These are phyloP conservation scores for Phytophthora citrophthora DNA, from an alignment of 352 stramenopile species.

Conservation along the genomic window DNA sequence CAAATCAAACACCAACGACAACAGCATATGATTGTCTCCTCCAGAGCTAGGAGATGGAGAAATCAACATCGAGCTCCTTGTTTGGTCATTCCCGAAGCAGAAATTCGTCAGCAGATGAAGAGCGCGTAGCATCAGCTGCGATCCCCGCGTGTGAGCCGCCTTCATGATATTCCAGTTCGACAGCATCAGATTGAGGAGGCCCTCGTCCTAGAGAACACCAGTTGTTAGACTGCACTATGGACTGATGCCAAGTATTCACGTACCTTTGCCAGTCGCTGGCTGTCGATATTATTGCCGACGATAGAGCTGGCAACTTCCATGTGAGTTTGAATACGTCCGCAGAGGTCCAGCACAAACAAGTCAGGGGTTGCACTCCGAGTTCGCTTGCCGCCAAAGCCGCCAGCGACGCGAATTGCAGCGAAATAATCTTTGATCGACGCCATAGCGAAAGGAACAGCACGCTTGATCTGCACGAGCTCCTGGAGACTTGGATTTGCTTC, in stretches of 20 bases:
- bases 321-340: slow-evolving; percentile 46
- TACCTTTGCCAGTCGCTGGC: slow-evolving; percentile 49
- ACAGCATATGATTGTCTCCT: slow-evolving; percentile 20
- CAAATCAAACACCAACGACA: slow-evolving; percentile 32
- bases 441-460: slow-evolving; percentile 43
- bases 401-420: slow-evolving; percentile 51
- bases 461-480: slow-evolving; percentile 42
- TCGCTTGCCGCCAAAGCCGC: slow-evolving; percentile 53
- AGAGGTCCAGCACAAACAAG: slow-evolving; percentile 46
- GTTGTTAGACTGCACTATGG: background rate
- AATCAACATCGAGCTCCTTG: slow-evolving; percentile 43
- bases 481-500: slow-evolving; percentile 35
- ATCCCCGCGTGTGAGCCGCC: slow-evolving; percentile 49
- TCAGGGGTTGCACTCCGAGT: slow-evolving; percentile 25
- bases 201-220: slow-evolving; percentile 35
- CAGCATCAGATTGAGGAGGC: slow-evolving; percentile 43
- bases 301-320: slow-evolving; percentile 60
- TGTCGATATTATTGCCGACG: slow-evolving; percentile 40
- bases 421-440: slow-evolving; percentile 51
- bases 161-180: slow-evolving; percentile 68
- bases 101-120: slow-evolving; percentile 61
- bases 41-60: slow-evolving; percentile 1
- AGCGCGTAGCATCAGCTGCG: slow-evolving; percentile 45
- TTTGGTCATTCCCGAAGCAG: slow-evolving; percentile 46
- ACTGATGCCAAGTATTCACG: background rate